Evolutionary conservation across 768 basidiomycete genomes (phyloP), one percentile per base, ranked within the genome.

Genomic region (Termitomyces sp.): DNA sequence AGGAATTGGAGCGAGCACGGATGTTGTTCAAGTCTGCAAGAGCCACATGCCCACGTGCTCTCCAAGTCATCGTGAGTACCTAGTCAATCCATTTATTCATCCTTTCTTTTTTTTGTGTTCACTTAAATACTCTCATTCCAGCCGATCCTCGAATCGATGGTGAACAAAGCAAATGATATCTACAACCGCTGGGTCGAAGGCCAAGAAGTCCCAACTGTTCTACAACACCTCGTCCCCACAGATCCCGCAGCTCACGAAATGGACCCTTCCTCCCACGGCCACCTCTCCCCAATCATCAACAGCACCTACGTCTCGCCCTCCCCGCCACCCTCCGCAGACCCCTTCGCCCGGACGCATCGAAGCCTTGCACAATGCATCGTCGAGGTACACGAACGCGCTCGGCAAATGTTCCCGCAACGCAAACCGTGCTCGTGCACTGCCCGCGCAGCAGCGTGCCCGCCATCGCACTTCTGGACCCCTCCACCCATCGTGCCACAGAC

Each of bases 1-100:
- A 82, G 66, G 84, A 87, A 65, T 72, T 89, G 12, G 76, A 82
- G 65, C 72, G 79, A 36, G 78, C 78, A 8, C 69, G 78, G 39
- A 65, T 69, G 56, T 60, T 81, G 44, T 82, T 80, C 66, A 74
- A 75, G 50, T 68, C 73, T 22, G 79, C 77, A 31, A 76, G 75
- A 59, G 74, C 77, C 50, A 72, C 67, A 24, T 80, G 78, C 65
- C 75, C 78, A 39, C 71, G 78, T 53, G 78, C 78, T 18, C 59
- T 70, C 61, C 76, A 80, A 65, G 75, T 80, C 37, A 68, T 77
- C 46, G 79, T 80, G 59, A 66, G 79, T 73, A 12, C 4, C 26
- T 4, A 34, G 4, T 18, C 48, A 12, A 18, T 37, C 45, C 49
- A 22, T 57, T 34, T 58, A 54, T 42, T 48, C 55, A 16, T 46